Percentiles rank a stretch among this genome's conserved stretches.
Evolutionary conservation across 108 stramenopile species (phyloP).

Genomic region (Skeletonema potamos): DNA sequence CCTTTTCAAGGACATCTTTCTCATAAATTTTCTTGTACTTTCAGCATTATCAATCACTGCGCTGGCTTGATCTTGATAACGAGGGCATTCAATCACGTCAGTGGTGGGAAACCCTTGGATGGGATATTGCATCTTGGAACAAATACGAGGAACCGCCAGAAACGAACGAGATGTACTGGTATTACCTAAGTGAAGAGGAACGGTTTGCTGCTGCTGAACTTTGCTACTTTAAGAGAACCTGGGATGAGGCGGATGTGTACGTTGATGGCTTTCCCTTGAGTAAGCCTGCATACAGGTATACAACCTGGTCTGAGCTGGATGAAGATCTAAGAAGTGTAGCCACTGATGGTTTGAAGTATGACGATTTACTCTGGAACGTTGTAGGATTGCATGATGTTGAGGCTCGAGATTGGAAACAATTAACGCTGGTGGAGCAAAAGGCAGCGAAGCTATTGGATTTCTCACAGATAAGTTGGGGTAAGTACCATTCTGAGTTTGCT

Average conservation of each 20-base stretch:
- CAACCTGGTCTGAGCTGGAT: background rate
- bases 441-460: constrained; percentile 21
- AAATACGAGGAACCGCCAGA: background rate
- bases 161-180: background rate
- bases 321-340: background rate
- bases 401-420: constrained; percentile 8
- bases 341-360: constrained; percentile 14
- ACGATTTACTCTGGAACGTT: constrained; percentile 37
- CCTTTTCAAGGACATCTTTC: no score
- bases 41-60: constrained; percentile 17
- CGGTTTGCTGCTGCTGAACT: background rate
- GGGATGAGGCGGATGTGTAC: background rate
- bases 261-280: background rate
- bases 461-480: constrained; percentile 30
- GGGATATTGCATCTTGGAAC: constrained; percentile 17
- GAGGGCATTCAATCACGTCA: constrained; percentile 4
- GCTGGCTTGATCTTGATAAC: constrained; percentile 8
- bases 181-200: constrained; percentile 1
- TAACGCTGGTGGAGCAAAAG: constrained; percentile 2
- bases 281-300: background rate
- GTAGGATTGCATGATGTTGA: constrained; percentile 31
- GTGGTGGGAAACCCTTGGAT: constrained; percentile 4
- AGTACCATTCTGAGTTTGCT: no score
- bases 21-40: no score
- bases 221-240: constrained; percentile 16